A percentile compares a stretch with the other conserved stretches of the same genome.
Evolutionary conservation across 805 yeast genomes (phyloP).

Genomic region (Pichia nakasei): DNA sequence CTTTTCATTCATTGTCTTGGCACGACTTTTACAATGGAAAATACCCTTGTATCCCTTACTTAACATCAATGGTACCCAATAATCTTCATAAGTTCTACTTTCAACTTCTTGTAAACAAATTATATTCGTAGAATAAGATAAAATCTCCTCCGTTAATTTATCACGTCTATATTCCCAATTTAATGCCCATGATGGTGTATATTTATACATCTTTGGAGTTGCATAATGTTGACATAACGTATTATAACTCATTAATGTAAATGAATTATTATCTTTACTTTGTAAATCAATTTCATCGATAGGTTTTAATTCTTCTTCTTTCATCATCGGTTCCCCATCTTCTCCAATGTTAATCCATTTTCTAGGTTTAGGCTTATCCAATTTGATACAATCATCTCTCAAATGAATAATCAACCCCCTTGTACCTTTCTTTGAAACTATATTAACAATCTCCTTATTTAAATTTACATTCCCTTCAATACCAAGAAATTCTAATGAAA

Average conservation of each 20-base stretch:
- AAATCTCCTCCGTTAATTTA: slow-evolving; percentile 62
- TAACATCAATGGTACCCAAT: slow-evolving; percentile 70
- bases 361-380: slow-evolving; percentile 61
- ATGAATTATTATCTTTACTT: slow-evolving; percentile 32
- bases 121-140: slow-evolving; percentile 59
- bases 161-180: slow-evolving; percentile 87
- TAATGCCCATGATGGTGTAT: slow-evolving; percentile 96
- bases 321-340: slow-evolving; percentile 53
- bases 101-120: slow-evolving; percentile 95
- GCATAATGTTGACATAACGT: slow-evolving; percentile 95
- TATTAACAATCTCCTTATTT: slow-evolving; percentile 52
- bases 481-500: slow-evolving; percentile 80
- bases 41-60: slow-evolving; percentile 71
- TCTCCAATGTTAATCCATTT: slow-evolving; percentile 75
- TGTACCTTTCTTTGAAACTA: slow-evolving; percentile 75
- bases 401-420: slow-evolving; percentile 70
- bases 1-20: slow-evolving; percentile 74
- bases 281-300: slow-evolving; percentile 20
- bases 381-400: slow-evolving; percentile 72
- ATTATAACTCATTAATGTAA: slow-evolving; percentile 81
- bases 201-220: slow-evolving; percentile 82
- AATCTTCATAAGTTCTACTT: slow-evolving; percentile 73
- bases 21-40: slow-evolving; percentile 83
- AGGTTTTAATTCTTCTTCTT: slow-evolving; percentile 16
- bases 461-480: slow-evolving; percentile 83